Evolutionary conservation across 2,329 filamentous ascomycete species (phyloP).

Genomic region (Arachnomyces sp.): DNA sequence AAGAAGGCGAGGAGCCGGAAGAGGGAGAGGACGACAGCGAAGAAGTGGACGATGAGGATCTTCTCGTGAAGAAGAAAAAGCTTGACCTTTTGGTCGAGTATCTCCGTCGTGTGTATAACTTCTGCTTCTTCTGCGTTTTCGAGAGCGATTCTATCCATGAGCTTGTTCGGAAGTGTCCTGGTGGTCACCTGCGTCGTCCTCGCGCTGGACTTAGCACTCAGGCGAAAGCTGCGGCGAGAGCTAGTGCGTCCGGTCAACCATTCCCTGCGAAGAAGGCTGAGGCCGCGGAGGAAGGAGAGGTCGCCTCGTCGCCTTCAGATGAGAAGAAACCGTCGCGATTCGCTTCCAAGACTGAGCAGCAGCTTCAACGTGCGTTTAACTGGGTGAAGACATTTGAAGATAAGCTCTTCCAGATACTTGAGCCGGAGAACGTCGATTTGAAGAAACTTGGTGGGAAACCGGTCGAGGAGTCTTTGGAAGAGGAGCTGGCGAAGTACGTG

Average conservation of each 20-base stretch:
- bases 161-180: constrained; percentile 88
- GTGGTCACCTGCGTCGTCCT: constrained; percentile 90
- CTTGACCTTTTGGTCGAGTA: constrained; percentile 95
- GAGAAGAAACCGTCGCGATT: constrained; percentile 68
- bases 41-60: constrained; percentile 81
- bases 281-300: constrained; percentile 55
- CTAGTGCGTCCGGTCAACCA: constrained; percentile 71
- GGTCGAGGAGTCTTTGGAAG: constrained; percentile 75
- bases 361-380: constrained; percentile 89
- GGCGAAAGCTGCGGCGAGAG: constrained; percentile 76
- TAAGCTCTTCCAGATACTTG: constrained; percentile 85
- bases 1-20: constrained; percentile 62
- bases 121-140: constrained; percentile 99
- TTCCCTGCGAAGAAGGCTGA: constrained; percentile 78
- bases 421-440: constrained; percentile 79
- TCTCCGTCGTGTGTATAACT: constrained; percentile 91
- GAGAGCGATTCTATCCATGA: constrained; percentile 97
- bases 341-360: constrained; percentile 74
- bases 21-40: constrained; percentile 70
- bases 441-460: constrained; percentile 85
- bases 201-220: constrained; percentile 74
- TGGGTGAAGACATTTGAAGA: constrained; percentile 99
- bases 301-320: constrained; percentile 56
- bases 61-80: constrained; percentile 90
- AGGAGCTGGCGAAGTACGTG: constrained; percentile 78